Conservation (phyloP, 108 stramenopile genomes). For the Schizochytrium sp. region DNA sequence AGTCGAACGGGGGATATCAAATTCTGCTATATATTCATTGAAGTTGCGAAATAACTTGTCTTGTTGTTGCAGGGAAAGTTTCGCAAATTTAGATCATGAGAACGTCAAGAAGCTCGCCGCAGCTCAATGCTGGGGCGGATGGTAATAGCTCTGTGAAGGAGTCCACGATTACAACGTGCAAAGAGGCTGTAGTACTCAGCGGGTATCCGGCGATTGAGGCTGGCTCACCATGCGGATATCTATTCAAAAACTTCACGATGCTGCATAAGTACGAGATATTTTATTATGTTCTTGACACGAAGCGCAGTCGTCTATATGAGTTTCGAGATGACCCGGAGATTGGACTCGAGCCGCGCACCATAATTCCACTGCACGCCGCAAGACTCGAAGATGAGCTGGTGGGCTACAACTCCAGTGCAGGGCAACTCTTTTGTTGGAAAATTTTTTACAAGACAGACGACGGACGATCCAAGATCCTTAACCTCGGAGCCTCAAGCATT, state of each 20-base stretch:
- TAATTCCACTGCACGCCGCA: neutral
- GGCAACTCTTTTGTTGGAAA: slow-evolving; percentile 46
- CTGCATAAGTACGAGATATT: slow-evolving; percentile 19
- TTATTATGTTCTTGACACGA: slow-evolving; percentile 41
- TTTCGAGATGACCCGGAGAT: slow-evolving; percentile 24
- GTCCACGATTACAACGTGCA: neutral
- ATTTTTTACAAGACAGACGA: neutral
- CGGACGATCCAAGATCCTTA: slow-evolving; percentile 18
- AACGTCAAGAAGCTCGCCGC: neutral
- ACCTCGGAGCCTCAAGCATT: neutral
- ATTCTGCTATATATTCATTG: no score
- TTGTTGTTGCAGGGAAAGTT: neutral
- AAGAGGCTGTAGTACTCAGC: slow-evolving; percentile 30
- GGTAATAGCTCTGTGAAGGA: neutral
- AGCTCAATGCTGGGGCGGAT: neutral
- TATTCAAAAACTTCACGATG: slow-evolving; percentile 35
- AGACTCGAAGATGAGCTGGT: slow-evolving; percentile 45
- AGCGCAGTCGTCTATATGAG: neutral
- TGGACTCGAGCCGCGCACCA: neutral
- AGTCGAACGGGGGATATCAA: no score
- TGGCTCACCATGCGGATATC: slow-evolving; percentile 36
- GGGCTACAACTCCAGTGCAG: neutral
- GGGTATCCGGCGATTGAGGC: slow-evolving; percentile 2
- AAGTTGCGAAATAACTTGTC: neutral
- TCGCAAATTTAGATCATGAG: neutral